A percentile compares a stretch with the other conserved stretches of the same genome.
phyloP scores from a whole-genome alignment of 1,284 basidiomycete species.

The Waitea zeae region DNA sequence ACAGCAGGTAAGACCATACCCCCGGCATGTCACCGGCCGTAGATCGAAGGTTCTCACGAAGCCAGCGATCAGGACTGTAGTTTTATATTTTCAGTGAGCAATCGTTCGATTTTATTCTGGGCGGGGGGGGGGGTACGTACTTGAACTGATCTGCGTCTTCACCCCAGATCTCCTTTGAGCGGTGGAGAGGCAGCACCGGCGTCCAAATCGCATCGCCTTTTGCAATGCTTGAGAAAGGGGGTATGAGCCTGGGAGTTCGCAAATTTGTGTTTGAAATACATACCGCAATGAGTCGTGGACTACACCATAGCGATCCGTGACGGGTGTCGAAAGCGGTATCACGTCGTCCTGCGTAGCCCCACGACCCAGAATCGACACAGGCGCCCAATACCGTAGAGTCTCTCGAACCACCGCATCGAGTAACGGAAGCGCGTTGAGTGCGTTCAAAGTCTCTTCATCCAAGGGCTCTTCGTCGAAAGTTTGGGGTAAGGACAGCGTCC shows the following conservation, averaged over 20 bases:
- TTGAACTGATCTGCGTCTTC: constrained; percentile 19
- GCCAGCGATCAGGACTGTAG: no score
- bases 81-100: no score
- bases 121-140: no score
- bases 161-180: constrained; percentile 20
- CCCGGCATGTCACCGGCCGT: constrained; percentile 28
- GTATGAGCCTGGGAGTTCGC: not conserved
- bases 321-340: constrained; percentile 20
- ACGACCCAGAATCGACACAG: constrained; percentile 19
- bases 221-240: no score
- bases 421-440: constrained; percentile 21
- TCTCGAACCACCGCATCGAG: constrained; percentile 29
- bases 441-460: constrained; percentile 24
- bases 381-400: constrained; percentile 19
- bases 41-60: not conserved
- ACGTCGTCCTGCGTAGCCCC: constrained; percentile 13
- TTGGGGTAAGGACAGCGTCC: constrained; percentile 11
- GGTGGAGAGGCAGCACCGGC: constrained; percentile 18
- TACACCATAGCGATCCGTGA: constrained; percentile 17
- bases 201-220: constrained; percentile 14
- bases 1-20: constrained; percentile 38
- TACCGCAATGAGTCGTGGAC: constrained; percentile 6
- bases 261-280: no score
- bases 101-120: no score
- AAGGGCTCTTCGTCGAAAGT: constrained; percentile 6